Percentiles rank a stretch among this genome's conserved stretches.
Conservation (phyloP, 2,329 filamentous ascomycete species). For the Nigrospora osmanthi region DNA sequence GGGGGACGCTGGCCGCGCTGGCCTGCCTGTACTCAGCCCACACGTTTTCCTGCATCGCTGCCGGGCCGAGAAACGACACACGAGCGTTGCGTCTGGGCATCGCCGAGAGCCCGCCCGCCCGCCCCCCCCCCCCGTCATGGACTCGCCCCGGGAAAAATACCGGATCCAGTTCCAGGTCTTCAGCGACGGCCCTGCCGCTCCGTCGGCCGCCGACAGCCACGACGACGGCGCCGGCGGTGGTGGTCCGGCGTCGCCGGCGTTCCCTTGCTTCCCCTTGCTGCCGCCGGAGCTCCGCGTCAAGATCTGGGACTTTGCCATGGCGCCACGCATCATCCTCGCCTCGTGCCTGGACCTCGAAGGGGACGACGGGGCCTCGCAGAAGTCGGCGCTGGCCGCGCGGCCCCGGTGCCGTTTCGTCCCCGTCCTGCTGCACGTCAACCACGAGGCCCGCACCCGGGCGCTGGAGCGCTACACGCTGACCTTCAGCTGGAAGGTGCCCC, state of each 20-base stretch:
- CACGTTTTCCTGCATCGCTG: too few relatives aligned
- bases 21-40: too few relatives aligned
- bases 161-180: not conserved
- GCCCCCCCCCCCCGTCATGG: too few relatives aligned
- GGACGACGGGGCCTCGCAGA: constrained; percentile 1
- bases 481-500: constrained; percentile 38
- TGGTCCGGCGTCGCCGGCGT: not conserved
- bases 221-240: not conserved
- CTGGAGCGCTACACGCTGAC: constrained; percentile 35
- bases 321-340: constrained; percentile 34
- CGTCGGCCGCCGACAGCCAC: not conserved
- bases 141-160: not conserved
- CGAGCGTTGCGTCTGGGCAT: too few relatives aligned
- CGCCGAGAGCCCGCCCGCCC: too few relatives aligned
- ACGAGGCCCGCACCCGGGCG: constrained; percentile 33
- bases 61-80: too few relatives aligned
- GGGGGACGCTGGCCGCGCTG: too few relatives aligned
- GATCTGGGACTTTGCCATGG: constrained; percentile 36
- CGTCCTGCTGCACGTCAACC: constrained; percentile 34
- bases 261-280: constrained; percentile 27
- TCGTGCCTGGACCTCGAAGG: constrained; percentile 25
- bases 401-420: constrained; percentile 22
- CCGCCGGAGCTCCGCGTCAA: constrained; percentile 39
- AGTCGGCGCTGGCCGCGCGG: constrained; percentile 7
- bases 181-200: not conserved